Evolutionary conservation across 2,329 filamentous ascomycete genomes (phyloP).

Genomic region (Neonectria coccinea): DNA sequence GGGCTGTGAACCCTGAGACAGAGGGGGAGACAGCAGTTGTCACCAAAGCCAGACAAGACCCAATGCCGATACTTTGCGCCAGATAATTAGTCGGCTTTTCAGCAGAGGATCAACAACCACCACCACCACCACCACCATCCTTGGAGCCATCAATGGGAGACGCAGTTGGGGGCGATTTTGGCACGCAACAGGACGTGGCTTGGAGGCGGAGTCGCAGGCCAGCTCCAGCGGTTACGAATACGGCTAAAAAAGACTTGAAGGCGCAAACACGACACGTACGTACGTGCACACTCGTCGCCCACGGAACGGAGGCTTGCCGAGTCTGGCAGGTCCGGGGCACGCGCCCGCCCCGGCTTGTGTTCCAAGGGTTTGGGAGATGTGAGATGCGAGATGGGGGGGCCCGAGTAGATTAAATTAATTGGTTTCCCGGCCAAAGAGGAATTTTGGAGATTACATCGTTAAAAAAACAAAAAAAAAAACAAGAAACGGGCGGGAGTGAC

Average conservation of each 20-base stretch:
- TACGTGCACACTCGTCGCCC: not conserved
- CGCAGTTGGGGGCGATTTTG: not conserved
- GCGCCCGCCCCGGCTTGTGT: not conserved
- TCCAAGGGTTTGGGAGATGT: not conserved
- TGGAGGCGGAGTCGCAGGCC: conserved; percentile 9
- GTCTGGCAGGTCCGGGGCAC: conserved; percentile 10
- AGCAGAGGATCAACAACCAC: not conserved
- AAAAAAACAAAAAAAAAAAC: not conserved
- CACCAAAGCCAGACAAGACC: not conserved
- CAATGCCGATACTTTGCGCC: too few relatives aligned
- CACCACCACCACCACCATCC: not conserved
- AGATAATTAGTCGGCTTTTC: too few relatives aligned
- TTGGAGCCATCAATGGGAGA: not conserved
- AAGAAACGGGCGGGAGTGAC: not conserved
- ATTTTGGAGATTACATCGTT: not conserved
- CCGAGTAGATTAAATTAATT: conserved; percentile 9
- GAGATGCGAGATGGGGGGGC: conserved; percentile 13
- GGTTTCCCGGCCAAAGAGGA: conserved; percentile 26
- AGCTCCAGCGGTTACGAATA: conserved; percentile 1
- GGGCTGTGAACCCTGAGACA: not conserved
- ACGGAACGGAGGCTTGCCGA: conserved; percentile 15
- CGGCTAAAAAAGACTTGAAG: conserved; percentile 11
- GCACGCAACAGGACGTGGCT: conserved; percentile 17
- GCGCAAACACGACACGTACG: conserved; percentile 15
- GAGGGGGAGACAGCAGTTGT: not conserved